Evolutionary conservation across 176 grass and related monocot species (phyloP), one percentile per base, ranked within the genome.

Genomic region (Musa beccarii): DNA sequence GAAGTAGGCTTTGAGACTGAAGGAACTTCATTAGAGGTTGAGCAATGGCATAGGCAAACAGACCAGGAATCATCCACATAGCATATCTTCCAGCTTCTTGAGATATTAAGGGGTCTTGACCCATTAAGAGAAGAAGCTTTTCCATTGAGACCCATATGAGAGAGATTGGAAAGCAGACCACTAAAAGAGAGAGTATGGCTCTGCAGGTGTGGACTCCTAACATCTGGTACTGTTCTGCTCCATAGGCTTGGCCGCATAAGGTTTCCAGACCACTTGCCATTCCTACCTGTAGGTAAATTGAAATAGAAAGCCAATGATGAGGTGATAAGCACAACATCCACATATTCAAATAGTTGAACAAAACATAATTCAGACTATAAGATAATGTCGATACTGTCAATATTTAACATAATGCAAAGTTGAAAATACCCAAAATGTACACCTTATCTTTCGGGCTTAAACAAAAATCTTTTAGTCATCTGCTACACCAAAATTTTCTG

Each of bases 1-100:
- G 81, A 43, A 92, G 87, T 29, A 89, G 82, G 61, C 84, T 92
- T 67, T 96, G 92, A 0, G 92, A 81, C 66, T 96, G 92, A 66
- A 96, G 29, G 78, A 89, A 89, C 23, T 78, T 80, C 63, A 89
- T 16, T 10, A 75, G 72, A 59, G 72, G 72, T 59, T 75, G 72
- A 59, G 22, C 11, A 22, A 59, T 59, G 53, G 72, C 54, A 22
- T 34, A 75, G 53, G 72, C 54, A 11, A 75, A 75, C 50, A 75
- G 53, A 54, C 72, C 72, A 59, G 72, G 72, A 10, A 75, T 75
- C 72, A 75, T 15, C 23, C 72, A 59, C 54, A 75, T 8, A 9
- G 53, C 53, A 43, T 75, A 75, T 26, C 23, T 56, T 24, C 51
- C 72, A 19, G 72, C 72, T 24, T 59, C 72, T 17, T 57, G 53